phyloP scores from a whole-genome alignment of 805 yeast species.

The Jamesozyma lodderae region DNA sequence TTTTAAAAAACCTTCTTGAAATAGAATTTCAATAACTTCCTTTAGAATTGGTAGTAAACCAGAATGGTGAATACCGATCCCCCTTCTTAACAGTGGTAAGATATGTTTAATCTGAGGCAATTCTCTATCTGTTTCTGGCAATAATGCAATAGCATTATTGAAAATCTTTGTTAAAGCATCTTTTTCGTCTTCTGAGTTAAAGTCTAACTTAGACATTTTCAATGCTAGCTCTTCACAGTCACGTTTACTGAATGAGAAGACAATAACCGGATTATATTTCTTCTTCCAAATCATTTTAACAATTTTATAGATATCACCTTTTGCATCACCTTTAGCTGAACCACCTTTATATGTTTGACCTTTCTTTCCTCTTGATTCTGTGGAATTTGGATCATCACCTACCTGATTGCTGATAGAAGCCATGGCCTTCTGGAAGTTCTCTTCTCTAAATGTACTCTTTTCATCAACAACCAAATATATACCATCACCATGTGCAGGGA shows the following conservation, averaged over 20 bases:
- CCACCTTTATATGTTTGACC: slow-evolving; percentile 88
- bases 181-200: slow-evolving; percentile 89
- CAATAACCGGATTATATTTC: slow-evolving; percentile 95
- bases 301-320: slow-evolving; percentile 87
- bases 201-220: slow-evolving; percentile 92
- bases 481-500: slow-evolving; percentile 98
- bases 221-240: slow-evolving; percentile 93
- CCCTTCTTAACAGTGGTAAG: slow-evolving; percentile 80
- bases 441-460: slow-evolving; percentile 91
- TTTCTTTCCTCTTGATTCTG: slow-evolving; percentile 52
- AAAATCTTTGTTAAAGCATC: slow-evolving; percentile 84
- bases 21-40: slow-evolving; percentile 90
- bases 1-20: slow-evolving; percentile 92
- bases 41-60: slow-evolving; percentile 89
- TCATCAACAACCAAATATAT: slow-evolving; percentile 96
- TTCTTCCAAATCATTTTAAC: slow-evolving; percentile 97
- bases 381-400: slow-evolving; percentile 75
- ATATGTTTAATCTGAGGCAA: slow-evolving; percentile 92
- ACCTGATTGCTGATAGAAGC: slow-evolving; percentile 72
- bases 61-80: slow-evolving; percentile 97
- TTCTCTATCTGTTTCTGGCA: slow-evolving; percentile 86
- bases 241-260: slow-evolving; percentile 93
- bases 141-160: slow-evolving; percentile 75
- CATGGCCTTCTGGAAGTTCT: slow-evolving; percentile 97
- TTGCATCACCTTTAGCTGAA: slow-evolving; percentile 46